These are phyloP conservation scores for Dillenia suffruticosa DNA, from an alignment of 164 flowering plant species.

Conservation along the genomic window DNA sequence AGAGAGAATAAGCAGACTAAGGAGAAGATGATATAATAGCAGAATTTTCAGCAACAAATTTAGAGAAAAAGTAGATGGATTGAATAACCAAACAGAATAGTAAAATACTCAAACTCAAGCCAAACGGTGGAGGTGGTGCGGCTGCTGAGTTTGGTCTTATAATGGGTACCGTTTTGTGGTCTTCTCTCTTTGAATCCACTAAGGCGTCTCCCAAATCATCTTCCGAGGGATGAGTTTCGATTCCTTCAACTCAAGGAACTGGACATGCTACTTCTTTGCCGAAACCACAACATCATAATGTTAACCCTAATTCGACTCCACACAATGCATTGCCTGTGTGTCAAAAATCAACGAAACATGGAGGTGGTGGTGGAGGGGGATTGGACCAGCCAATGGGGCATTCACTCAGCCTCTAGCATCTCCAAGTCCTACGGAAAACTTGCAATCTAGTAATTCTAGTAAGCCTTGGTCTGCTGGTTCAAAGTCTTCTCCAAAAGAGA, in stretches of 20 bases:
- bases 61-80: too few species aligned
- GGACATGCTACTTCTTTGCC: slow-evolving; percentile 24
- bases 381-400: slow-evolving; percentile 14
- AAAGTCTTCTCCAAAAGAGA: slow-evolving; percentile 38
- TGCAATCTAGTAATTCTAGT: slow-evolving; percentile 20
- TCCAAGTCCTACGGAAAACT: slow-evolving; percentile 18
- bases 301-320: slow-evolving; percentile 31
- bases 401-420: slow-evolving; percentile 27
- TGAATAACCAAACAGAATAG: too few species aligned
- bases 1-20: too few species aligned
- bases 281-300: slow-evolving; percentile 28
- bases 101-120: too few species aligned
- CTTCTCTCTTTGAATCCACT: slow-evolving; percentile 61
- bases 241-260: slow-evolving; percentile 21
- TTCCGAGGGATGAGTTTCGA: slow-evolving; percentile 41
- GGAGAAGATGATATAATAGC: too few species aligned
- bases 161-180: slow-evolving; percentile 69
- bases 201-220: slow-evolving; percentile 47
- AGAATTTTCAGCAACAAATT: too few species aligned
- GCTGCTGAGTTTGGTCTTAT: slow-evolving; percentile 37
- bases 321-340: slow-evolving; percentile 31
- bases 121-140: slow-evolving; percentile 21
- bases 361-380: slow-evolving; percentile 18
- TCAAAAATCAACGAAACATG: slow-evolving; percentile 44
- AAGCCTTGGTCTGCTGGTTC: slow-evolving; percentile 17